These are phyloP conservation scores for Aureoboletus auriporus DNA, from an alignment of 768 basidiomycete genomes.

Conservation along the genomic window DNA sequence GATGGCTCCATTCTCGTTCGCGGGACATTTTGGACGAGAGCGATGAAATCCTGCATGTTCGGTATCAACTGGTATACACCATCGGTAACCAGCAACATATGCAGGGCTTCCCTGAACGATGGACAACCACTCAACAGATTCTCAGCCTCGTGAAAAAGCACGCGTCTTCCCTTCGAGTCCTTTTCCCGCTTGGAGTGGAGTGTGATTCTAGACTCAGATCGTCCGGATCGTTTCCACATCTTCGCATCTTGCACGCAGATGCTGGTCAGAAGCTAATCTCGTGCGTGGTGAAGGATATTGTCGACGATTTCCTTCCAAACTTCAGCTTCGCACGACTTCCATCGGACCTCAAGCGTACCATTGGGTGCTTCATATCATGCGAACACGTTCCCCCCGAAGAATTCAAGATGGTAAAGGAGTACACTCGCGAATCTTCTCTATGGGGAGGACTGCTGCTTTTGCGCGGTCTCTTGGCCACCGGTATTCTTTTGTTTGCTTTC, in stretches of 20 bases:
- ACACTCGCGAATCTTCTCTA: neutral
- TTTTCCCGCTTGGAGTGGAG: constrained; percentile 6
- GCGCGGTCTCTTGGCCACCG: constrained; percentile 20
- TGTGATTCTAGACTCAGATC: neutral
- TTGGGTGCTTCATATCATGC: constrained; percentile 9
- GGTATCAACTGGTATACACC: constrained; percentile 48
- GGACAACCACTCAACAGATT: constrained; percentile 38
- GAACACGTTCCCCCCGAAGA: neutral
- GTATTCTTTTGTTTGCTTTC: constrained; percentile 17
- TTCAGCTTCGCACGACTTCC: constrained; percentile 2
- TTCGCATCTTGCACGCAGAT: constrained; percentile 8
- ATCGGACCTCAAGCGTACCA: neutral
- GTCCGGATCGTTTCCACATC: constrained; percentile 2
- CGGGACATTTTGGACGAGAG: constrained; percentile 9
- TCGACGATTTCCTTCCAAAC: constrained; percentile 6
- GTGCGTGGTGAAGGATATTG: constrained; percentile 5
- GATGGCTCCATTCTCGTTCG: constrained; percentile 15
- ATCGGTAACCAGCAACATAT: constrained; percentile 34
- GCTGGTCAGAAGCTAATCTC: constrained; percentile 4
- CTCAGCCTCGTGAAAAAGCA: constrained; percentile 26
- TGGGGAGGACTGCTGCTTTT: constrained; percentile 18
- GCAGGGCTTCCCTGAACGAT: constrained; percentile 40
- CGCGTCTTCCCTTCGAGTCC: neutral
- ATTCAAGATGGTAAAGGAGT: neutral
- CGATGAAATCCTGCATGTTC: constrained; percentile 33